Evolutionary conservation across 495 filamentous ascomycete genomes (phyloP).

Genomic region (Viridothelium virens): DNA sequence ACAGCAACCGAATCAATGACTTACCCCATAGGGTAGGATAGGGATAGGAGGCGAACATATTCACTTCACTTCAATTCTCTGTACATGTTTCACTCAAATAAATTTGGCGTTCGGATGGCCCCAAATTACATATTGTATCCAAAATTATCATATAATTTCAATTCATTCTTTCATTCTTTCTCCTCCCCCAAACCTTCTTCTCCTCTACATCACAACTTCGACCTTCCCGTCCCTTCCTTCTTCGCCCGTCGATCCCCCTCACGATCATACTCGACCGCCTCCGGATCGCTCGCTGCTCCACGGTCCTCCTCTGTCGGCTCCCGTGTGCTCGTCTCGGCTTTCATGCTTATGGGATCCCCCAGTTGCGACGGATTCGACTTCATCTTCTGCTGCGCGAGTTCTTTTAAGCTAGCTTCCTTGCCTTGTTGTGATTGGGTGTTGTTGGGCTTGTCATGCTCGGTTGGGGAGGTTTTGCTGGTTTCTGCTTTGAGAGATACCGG

Average conservation of each 20-base stretch:
- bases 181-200: not conserved
- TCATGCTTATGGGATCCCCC: constrained; percentile 28
- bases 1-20: not conserved
- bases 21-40: too few relatives aligned
- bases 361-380: constrained; percentile 20
- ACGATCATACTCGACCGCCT: constrained; percentile 12
- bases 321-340: constrained; percentile 23
- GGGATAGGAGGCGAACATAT: too few relatives aligned
- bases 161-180: not conserved
- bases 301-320: constrained; percentile 27
- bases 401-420: constrained; percentile 15
- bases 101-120: not conserved
- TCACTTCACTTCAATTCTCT: not conserved
- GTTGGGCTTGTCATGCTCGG: constrained; percentile 20
- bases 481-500: constrained; percentile 26
- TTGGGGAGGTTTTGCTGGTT: constrained; percentile 19
- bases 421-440: not conserved
- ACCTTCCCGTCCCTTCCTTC: not conserved
- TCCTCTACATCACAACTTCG: constrained; percentile 6
- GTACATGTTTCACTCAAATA: not conserved
- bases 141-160: not conserved
- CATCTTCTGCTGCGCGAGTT: constrained; percentile 18
- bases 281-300: constrained; percentile 15
- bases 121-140: not conserved
- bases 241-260: constrained; percentile 13